Conservation (phyloP, 176 grass and related monocot species). For the Chrysopogon serrulatus region DNA sequence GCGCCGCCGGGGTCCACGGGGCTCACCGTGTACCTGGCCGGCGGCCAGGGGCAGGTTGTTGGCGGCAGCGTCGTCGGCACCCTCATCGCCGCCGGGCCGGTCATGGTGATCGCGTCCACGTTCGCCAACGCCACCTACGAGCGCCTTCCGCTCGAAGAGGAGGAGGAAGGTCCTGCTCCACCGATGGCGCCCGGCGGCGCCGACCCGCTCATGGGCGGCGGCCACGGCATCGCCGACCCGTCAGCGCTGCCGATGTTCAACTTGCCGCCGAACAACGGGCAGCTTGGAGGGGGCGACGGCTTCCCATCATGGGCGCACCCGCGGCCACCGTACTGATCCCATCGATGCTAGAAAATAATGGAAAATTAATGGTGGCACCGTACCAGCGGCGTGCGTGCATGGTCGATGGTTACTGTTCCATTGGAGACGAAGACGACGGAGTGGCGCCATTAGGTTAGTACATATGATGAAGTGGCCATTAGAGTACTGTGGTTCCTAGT, state of each 20-base stretch:
- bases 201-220: slow-evolving; percentile 41
- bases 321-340: slow-evolving; percentile 57
- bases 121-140: slow-evolving; percentile 97
- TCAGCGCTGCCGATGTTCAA: slow-evolving; percentile 66
- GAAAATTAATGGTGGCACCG: background rate
- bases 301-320: slow-evolving; percentile 65
- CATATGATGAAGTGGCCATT: slow-evolving; percentile 46
- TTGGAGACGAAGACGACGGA: slow-evolving; percentile 26
- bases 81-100: slow-evolving; percentile 67
- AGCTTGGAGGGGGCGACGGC: slow-evolving; percentile 54
- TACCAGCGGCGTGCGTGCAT: background rate
- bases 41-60: slow-evolving; percentile 88
- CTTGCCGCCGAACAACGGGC: slow-evolving; percentile 50
- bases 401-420: slow-evolving; percentile 49
- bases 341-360: background rate
- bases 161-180: slow-evolving; percentile 37
- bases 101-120: slow-evolving; percentile 97
- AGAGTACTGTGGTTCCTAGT: background rate
- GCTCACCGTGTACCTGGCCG: slow-evolving; percentile 84
- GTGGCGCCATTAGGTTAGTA: slow-evolving; percentile 45
- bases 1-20: slow-evolving; percentile 86
- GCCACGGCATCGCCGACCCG: slow-evolving; percentile 64
- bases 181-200: slow-evolving; percentile 37
- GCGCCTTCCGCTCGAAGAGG: slow-evolving; percentile 74
- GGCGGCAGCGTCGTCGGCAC: slow-evolving; percentile 84